Evolutionary conservation across 2,329 filamentous ascomycete species (phyloP).

Genomic region (Verticillium zaregamsianum): DNA sequence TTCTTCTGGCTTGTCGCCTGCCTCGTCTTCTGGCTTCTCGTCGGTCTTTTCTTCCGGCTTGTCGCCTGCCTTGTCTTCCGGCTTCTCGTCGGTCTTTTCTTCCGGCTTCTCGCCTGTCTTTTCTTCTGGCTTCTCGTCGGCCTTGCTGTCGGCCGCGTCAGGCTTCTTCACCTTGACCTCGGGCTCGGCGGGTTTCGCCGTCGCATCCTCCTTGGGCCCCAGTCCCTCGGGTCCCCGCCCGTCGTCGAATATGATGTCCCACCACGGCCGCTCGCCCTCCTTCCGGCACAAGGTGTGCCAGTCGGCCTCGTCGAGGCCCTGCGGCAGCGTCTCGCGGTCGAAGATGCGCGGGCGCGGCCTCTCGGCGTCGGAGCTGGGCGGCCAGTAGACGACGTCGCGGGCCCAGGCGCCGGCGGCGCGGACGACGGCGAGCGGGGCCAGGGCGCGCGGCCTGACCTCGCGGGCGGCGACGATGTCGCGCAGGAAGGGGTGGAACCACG

Average conservation of each 20-base stretch:
- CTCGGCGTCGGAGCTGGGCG: conserved; percentile 8
- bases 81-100: background rate
- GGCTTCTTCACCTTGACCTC: background rate
- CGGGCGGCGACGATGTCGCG: conserved; percentile 11
- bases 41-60: no score
- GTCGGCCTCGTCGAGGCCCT: conserved; percentile 6
- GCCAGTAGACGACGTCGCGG: conserved; percentile 17
- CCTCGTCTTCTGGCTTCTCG: background rate
- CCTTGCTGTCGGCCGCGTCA: background rate
- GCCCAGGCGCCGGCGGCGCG: conserved; percentile 3
- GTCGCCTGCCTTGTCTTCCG: no score
- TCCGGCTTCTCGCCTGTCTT: background rate
- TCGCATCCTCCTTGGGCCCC: background rate
- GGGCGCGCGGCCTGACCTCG: background rate
- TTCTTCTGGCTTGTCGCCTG: background rate
- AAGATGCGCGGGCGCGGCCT: conserved; percentile 8
- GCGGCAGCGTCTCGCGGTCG: conserved; percentile 1
- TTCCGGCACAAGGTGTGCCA: conserved; percentile 16
- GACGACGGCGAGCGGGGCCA: conserved; percentile 15
- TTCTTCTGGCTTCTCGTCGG: background rate
- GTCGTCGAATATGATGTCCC: conserved; percentile 28
- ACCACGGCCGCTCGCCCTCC: conserved; percentile 19
- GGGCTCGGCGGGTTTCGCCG: background rate
- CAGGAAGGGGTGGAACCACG: conserved; percentile 18
- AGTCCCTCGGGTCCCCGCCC: conserved; percentile 5